Conservation (phyloP, 179 eudicot species). For the Camellia oleifera region DNA sequence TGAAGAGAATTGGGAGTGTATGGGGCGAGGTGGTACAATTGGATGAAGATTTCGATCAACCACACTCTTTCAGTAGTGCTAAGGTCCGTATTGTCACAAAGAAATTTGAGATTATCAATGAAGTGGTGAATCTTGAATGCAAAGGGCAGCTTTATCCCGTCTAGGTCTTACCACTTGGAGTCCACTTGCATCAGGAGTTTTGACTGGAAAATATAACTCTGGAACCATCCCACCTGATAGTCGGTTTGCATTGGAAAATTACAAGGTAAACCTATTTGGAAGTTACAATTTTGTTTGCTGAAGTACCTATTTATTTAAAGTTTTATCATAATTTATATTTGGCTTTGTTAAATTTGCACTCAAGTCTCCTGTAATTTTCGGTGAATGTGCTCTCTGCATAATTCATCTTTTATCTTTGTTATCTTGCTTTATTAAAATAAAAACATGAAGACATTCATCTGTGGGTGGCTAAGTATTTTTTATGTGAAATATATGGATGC, state of each 20-base stretch:
- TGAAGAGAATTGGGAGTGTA: too few relatives aligned
- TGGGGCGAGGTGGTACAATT: too few relatives aligned
- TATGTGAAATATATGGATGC: too few relatives aligned
- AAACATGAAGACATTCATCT: too few relatives aligned
- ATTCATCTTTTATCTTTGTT: background rate
- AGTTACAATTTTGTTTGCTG: background rate
- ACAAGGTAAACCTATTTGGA: conserved; percentile 56
- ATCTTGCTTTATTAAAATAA: too few relatives aligned
- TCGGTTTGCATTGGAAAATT: conserved; percentile 88
- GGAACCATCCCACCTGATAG: conserved; percentile 76
- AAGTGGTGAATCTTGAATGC: too few relatives aligned
- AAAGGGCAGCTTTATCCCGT: conserved; percentile 10
- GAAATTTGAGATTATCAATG: too few relatives aligned
- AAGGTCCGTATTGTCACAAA: too few relatives aligned
- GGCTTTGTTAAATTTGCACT: background rate
- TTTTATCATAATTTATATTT: background rate
- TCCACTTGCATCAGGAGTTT: conserved; percentile 96
- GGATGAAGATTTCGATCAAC: too few relatives aligned
- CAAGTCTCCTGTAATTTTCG: background rate
- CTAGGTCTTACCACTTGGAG: conserved; percentile 98
- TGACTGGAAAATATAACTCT: conserved; percentile 79
- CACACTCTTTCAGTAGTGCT: too few relatives aligned
- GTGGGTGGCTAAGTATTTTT: too few relatives aligned
- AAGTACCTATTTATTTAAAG: background rate
- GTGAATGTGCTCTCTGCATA: background rate